A percentile compares a stretch with the other conserved stretches of the same genome.
Conservation (phyloP, 192 early-diverging fungal species). For the Allomyces macrogynus region DNA sequence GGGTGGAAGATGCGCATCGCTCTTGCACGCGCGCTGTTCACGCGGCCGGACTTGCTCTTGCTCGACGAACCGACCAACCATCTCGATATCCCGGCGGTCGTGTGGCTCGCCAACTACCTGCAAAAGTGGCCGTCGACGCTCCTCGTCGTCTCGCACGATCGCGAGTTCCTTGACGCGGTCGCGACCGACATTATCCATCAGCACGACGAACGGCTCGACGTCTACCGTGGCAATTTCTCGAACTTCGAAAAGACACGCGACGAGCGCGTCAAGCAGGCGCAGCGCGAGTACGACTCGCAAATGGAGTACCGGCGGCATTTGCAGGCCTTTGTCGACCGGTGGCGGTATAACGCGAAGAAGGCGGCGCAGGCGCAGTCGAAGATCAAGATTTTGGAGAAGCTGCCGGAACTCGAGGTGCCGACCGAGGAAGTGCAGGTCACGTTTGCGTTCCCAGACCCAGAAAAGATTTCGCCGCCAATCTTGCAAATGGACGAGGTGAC, state of each 20-base stretch:
- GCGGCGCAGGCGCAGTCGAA: constrained; percentile 92
- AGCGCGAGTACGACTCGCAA: constrained; percentile 92
- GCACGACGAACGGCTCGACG: constrained; percentile 78
- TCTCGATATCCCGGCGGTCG: constrained; percentile 66
- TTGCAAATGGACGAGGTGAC: constrained; percentile 79
- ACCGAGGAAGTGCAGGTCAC: constrained; percentile 54
- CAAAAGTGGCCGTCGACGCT: constrained; percentile 77
- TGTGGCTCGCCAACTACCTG: constrained; percentile 91
- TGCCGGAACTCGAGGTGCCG: constrained; percentile 75
- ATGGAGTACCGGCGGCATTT: constrained; percentile 79
- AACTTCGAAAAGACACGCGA: constrained; percentile 72
- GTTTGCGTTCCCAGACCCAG: constrained; percentile 85
- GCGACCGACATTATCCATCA: constrained; percentile 93
- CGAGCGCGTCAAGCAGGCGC: constrained; percentile 74
- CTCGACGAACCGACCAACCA: constrained; percentile 88
- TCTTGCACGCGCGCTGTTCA: constrained; percentile 89
- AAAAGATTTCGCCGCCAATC: constrained; percentile 86
- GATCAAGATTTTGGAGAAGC: constrained; percentile 94
- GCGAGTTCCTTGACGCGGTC: constrained; percentile 91
- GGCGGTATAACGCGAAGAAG: constrained; percentile 96
- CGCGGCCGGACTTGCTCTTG: constrained; percentile 71
- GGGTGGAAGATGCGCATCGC: constrained; percentile 99
- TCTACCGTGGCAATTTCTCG: constrained; percentile 89
- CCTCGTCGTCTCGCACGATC: constrained; percentile 93
- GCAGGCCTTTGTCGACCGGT: constrained; percentile 95